phyloP scores from a whole-genome alignment of 768 basidiomycete species.

The Pleurotus platypus region DNA sequence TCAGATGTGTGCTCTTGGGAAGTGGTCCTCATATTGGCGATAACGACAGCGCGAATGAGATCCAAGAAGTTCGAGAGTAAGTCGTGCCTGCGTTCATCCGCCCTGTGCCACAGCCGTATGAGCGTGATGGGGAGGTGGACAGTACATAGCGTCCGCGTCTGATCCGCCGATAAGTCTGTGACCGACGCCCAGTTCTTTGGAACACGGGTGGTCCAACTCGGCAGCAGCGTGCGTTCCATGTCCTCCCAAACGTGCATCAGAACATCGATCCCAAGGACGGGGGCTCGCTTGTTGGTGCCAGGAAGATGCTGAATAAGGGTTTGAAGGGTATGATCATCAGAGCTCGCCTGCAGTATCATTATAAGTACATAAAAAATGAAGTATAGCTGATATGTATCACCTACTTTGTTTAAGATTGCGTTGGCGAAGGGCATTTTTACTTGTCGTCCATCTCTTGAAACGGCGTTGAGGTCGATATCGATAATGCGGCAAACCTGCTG shows the following conservation, averaged over 20 bases:
- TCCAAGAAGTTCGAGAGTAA: background rate
- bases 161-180: background rate
- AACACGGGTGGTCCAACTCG: conserved; percentile 24
- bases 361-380: too few species aligned
- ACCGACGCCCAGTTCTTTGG: conserved; percentile 21
- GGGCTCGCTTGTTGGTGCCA: background rate
- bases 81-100: background rate
- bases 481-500: too few species aligned
- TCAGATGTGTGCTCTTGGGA: too few species aligned
- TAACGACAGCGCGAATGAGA: background rate
- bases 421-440: too few species aligned
- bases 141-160: conserved; percentile 1
- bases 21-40: too few species aligned
- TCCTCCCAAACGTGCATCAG: conserved; percentile 24
- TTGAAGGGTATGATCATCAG: too few species aligned
- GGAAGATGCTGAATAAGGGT: too few species aligned
- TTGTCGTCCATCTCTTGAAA: too few species aligned
- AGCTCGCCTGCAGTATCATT: too few species aligned
- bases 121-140: conserved; percentile 1
- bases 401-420: too few species aligned
- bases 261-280: conserved; percentile 25
- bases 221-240: conserved; percentile 23
- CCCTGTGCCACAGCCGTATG: background rate
- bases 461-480: too few species aligned
- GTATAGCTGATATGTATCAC: too few species aligned